Conservation (phyloP, 805 yeast genomes). For the Yamadazyma nakazawae region DNA sequence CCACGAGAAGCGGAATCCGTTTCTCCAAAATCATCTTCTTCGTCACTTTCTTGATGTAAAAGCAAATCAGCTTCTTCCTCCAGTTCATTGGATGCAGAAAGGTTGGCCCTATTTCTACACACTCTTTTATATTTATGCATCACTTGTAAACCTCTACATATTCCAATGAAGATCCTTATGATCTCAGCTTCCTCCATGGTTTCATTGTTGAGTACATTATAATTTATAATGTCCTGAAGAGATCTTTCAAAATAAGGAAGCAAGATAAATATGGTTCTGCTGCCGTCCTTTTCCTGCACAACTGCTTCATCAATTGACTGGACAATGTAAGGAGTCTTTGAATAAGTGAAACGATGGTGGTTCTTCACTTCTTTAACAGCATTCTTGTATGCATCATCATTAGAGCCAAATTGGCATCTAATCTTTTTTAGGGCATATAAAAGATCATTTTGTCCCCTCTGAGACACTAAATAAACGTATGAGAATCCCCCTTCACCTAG, state of each 20-base stretch:
- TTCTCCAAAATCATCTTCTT: constrained; percentile 24
- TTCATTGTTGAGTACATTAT: constrained; percentile 52
- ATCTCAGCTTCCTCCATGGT: constrained; percentile 62
- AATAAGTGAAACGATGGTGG: constrained; percentile 60
- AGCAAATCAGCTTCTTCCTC: constrained; percentile 27
- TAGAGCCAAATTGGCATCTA: constrained; percentile 82
- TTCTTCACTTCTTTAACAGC: constrained; percentile 79
- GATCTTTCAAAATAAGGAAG: constrained; percentile 74
- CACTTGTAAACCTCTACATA: constrained; percentile 69
- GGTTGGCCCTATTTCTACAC: not conserved
- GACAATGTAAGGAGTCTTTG: constrained; percentile 61
- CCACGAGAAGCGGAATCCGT: constrained; percentile 25
- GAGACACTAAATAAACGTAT: constrained; percentile 74
- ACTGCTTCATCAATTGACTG: constrained; percentile 68
- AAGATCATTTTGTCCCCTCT: constrained; percentile 36
- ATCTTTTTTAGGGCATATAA: constrained; percentile 79
- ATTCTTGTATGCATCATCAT: constrained; percentile 52
- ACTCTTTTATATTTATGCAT: constrained; percentile 61
- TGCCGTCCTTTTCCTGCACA: constrained; percentile 73
- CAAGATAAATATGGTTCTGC: constrained; percentile 71
- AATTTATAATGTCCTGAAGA: constrained; percentile 75
- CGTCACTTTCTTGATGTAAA: constrained; percentile 20
- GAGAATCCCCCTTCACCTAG: constrained; percentile 91
- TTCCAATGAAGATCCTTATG: constrained; percentile 58
- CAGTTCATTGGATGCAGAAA: constrained; percentile 14